These are phyloP conservation scores for Aurantiochytrium sp. DNA, from an alignment of 108 stramenopile genomes.

Conservation along the genomic window DNA sequence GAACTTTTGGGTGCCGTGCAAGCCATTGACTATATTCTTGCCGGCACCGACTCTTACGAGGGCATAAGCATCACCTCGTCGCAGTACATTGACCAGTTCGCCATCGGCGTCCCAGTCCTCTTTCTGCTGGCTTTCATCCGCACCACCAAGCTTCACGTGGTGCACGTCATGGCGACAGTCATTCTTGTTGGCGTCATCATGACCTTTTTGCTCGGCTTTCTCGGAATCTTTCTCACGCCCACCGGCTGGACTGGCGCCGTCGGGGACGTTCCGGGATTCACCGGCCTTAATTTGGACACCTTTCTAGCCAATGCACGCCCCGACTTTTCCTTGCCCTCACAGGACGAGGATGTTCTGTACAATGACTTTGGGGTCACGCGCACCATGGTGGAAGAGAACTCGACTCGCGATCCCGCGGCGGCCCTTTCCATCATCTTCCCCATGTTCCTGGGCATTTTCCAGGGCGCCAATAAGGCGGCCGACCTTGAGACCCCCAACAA, in stretches of 20 bases:
- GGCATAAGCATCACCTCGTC: background rate
- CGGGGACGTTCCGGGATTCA: background rate
- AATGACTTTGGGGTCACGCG: background rate
- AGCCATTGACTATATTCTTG: background rate
- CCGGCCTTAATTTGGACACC: background rate
- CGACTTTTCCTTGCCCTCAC: background rate
- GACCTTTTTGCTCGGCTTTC: background rate
- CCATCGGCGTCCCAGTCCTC: background rate
- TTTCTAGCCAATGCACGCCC: background rate
- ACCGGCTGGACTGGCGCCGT: background rate
- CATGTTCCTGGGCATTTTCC: constrained; percentile 3
- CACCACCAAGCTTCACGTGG: background rate
- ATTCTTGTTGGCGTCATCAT: background rate
- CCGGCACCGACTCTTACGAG: background rate
- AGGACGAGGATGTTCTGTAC: background rate
- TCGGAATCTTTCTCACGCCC: background rate
- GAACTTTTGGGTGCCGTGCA: background rate
- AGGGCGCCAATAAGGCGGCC: background rate
- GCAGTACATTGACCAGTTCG: background rate
- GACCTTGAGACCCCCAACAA: background rate
- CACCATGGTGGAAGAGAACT: background rate
- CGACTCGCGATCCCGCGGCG: background rate
- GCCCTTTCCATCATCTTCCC: background rate
- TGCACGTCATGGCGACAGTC: background rate
- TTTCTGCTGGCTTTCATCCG: background rate